Evolutionary conservation across 169 alveolate species (phyloP).

Genomic region (Eimeria acervulina): DNA sequence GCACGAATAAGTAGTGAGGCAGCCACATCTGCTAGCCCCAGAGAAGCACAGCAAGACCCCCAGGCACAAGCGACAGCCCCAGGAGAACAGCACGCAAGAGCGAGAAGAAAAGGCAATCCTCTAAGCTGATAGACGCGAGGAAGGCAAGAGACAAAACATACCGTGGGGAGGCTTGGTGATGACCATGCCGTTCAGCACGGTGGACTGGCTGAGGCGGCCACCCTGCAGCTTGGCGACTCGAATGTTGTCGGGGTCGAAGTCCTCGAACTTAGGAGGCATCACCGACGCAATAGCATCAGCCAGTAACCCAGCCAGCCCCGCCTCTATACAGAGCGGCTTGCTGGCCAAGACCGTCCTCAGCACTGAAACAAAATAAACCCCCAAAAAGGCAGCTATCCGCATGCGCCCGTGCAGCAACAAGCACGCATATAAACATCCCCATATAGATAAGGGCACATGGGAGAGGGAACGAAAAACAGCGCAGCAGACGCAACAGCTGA

Average conservation of each 20-base stretch:
- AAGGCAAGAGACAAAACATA: not conserved
- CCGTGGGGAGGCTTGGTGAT: slow-evolving; percentile 89
- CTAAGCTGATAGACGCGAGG: too few relatives aligned
- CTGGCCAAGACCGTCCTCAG: slow-evolving; percentile 85
- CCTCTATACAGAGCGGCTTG: slow-evolving; percentile 87
- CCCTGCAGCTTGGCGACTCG: slow-evolving; percentile 99
- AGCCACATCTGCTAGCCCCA: not conserved
- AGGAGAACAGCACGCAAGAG: not conserved
- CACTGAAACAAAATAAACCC: slow-evolving; percentile 38
- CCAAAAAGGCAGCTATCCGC: not conserved
- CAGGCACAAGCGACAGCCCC: not conserved
- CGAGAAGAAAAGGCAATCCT: not conserved
- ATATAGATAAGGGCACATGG: not conserved
- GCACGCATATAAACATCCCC: not conserved
- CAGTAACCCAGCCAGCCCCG: slow-evolving; percentile 81
- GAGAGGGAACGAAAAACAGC: not conserved
- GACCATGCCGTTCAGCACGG: slow-evolving; percentile 96
- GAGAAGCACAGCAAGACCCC: not conserved
- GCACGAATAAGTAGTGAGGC: not conserved
- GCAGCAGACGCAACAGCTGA: not conserved
- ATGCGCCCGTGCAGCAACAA: not conserved
- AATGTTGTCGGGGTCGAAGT: slow-evolving; percentile 98
- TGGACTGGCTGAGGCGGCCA: slow-evolving; percentile 94
- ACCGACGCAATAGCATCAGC: slow-evolving; percentile 84
- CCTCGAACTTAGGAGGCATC: slow-evolving; percentile 87